phyloP scores from a whole-genome alignment of 331 rosid species.

The Quercus lobata region DNA sequence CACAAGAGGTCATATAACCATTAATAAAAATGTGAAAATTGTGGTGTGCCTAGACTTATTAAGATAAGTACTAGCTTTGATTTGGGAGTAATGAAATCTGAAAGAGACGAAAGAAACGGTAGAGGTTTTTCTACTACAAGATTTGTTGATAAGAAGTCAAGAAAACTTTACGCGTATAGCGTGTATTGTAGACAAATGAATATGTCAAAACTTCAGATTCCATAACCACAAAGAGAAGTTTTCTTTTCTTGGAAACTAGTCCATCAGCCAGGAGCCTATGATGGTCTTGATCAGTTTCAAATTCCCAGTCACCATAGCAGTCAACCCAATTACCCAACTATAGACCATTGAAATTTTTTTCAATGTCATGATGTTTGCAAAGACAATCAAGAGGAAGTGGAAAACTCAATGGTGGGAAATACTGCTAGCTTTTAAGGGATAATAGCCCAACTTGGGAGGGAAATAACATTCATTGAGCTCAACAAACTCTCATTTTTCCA shows the following conservation, averaged over 20 bases:
- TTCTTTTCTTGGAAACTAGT: too few species aligned
- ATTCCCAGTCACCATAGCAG: not conserved
- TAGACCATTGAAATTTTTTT: not conserved
- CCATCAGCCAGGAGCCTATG: not conserved
- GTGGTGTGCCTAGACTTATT: too few species aligned
- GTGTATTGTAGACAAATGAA: not conserved
- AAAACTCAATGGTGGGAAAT: too few species aligned
- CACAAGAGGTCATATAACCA: too few species aligned
- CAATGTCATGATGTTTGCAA: not conserved
- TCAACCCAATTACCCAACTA: slow-evolving; percentile 9
- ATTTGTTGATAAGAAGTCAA: not conserved
- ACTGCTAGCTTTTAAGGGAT: too few species aligned
- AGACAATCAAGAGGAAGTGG: too few species aligned
- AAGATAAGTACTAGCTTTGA: too few species aligned
- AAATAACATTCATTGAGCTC: too few species aligned
- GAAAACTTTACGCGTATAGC: not conserved
- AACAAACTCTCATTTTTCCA: too few species aligned
- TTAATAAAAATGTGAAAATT: too few species aligned
- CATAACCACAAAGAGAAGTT: too few species aligned
- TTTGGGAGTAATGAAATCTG: not conserved
- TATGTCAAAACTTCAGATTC: not conserved
- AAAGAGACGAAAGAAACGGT: not conserved
- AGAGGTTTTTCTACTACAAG: not conserved
- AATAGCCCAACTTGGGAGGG: too few species aligned
- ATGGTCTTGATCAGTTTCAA: not conserved